Percentiles rank a stretch among this genome's conserved stretches.
Conservation (phyloP, 805 yeast species). For the Debaryomyces castellii region DNA sequence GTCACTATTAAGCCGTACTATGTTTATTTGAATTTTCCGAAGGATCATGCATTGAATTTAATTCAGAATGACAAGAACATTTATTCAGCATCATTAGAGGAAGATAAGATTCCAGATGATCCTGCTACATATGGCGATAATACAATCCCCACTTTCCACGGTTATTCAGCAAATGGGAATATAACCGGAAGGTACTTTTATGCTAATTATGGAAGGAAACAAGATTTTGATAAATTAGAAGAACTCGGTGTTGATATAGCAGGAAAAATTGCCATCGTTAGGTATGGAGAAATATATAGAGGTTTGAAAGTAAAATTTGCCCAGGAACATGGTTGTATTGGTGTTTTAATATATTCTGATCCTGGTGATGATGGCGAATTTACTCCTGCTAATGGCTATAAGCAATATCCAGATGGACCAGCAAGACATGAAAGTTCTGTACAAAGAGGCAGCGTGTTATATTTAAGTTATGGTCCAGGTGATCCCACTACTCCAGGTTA, state of each 20-base stretch:
- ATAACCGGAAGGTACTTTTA: slow-evolving; percentile 65
- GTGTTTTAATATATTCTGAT: slow-evolving; percentile 53
- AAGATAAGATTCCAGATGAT: slow-evolving; percentile 50
- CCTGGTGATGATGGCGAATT: slow-evolving; percentile 30
- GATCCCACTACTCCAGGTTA: slow-evolving; percentile 74
- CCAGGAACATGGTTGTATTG: slow-evolving; percentile 67
- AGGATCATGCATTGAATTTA: slow-evolving; percentile 50
- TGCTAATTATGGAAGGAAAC: slow-evolving; percentile 66
- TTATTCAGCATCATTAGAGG: slow-evolving; percentile 54
- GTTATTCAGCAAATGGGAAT: slow-evolving; percentile 74
- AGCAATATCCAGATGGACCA: slow-evolving; percentile 72
- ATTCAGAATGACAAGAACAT: slow-evolving; percentile 32
- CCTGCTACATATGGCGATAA: slow-evolving; percentile 46
- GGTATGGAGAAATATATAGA: slow-evolving; percentile 67
- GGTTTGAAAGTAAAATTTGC: slow-evolving; percentile 79
- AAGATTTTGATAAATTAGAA: slow-evolving; percentile 54
- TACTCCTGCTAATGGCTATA: slow-evolving; percentile 57
- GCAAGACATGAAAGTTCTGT: slow-evolving; percentile 76
- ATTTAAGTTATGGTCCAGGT: slow-evolving; percentile 57
- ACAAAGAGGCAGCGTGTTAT: slow-evolving; percentile 75
- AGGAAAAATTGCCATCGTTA: slow-evolving; percentile 63
- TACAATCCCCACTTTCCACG: slow-evolving; percentile 70
- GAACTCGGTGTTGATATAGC: slow-evolving; percentile 47
- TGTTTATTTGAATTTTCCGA: slow-evolving; percentile 64
- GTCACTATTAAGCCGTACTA: slow-evolving; percentile 56